Percentiles rank a stretch among this genome's conserved stretches.
Evolutionary conservation across 1,284 basidiomycete species (phyloP).

Genomic region (Apiotrichum mycotoxinovorans): DNA sequence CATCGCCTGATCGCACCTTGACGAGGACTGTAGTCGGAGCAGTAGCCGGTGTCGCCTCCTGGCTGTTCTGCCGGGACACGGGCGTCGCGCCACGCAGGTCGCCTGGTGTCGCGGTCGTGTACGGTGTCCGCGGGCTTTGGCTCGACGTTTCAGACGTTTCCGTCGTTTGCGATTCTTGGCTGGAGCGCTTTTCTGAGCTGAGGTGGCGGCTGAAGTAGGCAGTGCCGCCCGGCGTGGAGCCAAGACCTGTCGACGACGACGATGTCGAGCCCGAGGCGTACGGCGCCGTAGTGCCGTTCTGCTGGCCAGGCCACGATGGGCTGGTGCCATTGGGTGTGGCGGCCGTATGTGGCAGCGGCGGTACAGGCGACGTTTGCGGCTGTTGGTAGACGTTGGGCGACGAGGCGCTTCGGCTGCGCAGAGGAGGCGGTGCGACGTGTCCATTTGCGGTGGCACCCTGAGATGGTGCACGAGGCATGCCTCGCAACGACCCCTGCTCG

Average conservation of each 20-base stretch:
- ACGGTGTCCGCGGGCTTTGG: slow-evolving; percentile 52
- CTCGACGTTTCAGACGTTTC: slow-evolving; percentile 48
- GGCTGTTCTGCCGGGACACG: slow-evolving; percentile 34
- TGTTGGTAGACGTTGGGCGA: slow-evolving; percentile 53
- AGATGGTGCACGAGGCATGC: slow-evolving; percentile 36
- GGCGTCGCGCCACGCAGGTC: slow-evolving; percentile 28
- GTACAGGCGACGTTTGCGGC: slow-evolving; percentile 23
- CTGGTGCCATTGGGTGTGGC: slow-evolving; percentile 5
- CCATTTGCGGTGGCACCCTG: slow-evolving; percentile 19
- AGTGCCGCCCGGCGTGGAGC: slow-evolving; percentile 32
- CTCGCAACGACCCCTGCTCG: slow-evolving; percentile 27
- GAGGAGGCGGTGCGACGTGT: slow-evolving; percentile 28
- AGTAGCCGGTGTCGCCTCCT: slow-evolving; percentile 13
- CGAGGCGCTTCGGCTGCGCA: slow-evolving; percentile 51
- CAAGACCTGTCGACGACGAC: slow-evolving; percentile 29
- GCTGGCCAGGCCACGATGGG: slow-evolving; percentile 2
- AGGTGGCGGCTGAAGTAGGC: slow-evolving; percentile 39
- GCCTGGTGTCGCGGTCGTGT: slow-evolving; percentile 57
- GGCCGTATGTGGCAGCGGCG: slow-evolving; percentile 20
- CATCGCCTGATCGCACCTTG: slow-evolving; percentile 54
- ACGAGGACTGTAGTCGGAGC: slow-evolving; percentile 62
- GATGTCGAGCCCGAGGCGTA: slow-evolving; percentile 20
- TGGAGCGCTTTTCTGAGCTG: slow-evolving; percentile 37
- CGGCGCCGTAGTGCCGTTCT: slow-evolving; percentile 11
- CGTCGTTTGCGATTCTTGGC: slow-evolving; percentile 42